Evolutionary conservation across 495 filamentous ascomycete species (phyloP).

Genomic region (Thermothielavioides terrestris): DNA sequence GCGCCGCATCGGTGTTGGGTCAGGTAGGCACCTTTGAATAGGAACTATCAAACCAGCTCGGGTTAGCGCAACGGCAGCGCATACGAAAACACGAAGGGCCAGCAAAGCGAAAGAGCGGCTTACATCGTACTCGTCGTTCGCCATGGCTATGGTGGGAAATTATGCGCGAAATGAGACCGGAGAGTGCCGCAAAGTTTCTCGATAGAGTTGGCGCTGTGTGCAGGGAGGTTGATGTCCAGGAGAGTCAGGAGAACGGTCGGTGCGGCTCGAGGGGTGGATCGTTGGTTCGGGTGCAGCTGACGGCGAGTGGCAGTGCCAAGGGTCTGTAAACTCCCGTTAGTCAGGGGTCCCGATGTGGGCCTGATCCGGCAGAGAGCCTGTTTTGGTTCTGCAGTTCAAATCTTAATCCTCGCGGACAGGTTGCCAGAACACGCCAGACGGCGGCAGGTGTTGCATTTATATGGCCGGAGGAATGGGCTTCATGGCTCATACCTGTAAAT

Average conservation of each 20-base stretch:
- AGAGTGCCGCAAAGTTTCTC: constrained; percentile 13
- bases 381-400: too few species aligned
- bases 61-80: constrained; percentile 26
- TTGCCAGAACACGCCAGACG: too few species aligned
- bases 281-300: constrained; percentile 18
- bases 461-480: too few species aligned
- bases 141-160: constrained; percentile 53
- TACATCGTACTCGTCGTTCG: constrained; percentile 99
- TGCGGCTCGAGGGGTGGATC: constrained; percentile 26
- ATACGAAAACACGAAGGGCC: not conserved
- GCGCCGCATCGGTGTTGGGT: not conserved
- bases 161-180: constrained; percentile 9
- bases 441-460: too few species aligned
- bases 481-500: too few species aligned
- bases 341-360: too few species aligned
- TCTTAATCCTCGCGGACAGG: too few species aligned
- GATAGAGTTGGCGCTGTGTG: constrained; percentile 19
- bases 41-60: constrained; percentile 58
- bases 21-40: constrained; percentile 81
- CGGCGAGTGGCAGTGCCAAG: constrained; percentile 14
- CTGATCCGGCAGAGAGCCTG: too few species aligned
- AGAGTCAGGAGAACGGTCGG: constrained; percentile 26
- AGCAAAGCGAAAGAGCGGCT: constrained; percentile 36
- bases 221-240: constrained; percentile 20
- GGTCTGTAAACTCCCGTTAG: too few species aligned